Percentiles rank a stretch among this genome's conserved stretches.
Evolutionary conservation across 371 early-diverging fungal species (phyloP).

Genomic region (Quaeritorhiza haematococci): DNA sequence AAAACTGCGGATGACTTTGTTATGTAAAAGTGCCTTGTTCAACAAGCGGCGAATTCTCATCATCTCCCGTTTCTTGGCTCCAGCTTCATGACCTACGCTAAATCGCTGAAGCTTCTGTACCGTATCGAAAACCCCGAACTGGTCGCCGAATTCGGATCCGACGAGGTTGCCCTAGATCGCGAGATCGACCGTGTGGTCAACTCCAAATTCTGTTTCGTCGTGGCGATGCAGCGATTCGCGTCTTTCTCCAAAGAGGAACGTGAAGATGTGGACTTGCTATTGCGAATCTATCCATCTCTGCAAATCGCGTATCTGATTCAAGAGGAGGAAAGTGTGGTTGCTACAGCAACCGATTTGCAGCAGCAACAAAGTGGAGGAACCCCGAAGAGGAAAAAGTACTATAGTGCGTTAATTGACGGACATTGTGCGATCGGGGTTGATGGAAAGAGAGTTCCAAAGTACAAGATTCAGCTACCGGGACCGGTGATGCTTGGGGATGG

Average conservation of each 20-base stretch:
- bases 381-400: not conserved
- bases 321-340: conserved; percentile 24
- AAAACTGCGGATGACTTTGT: too few species aligned
- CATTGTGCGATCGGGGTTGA: not conserved
- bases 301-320: conserved; percentile 82
- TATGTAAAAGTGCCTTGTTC: too few species aligned
- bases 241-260: conserved; percentile 70
- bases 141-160: conserved; percentile 55
- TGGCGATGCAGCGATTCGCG: conserved; percentile 85
- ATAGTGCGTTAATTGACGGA: conserved; percentile 12
- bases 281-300: conserved; percentile 72
- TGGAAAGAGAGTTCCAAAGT: conserved; percentile 9
- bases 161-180: conserved; percentile 50
- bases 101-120: conserved; percentile 74
- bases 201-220: conserved; percentile 73
- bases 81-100: conserved; percentile 79
- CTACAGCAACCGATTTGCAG: too few species aligned
- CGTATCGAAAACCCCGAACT: conserved; percentile 79
- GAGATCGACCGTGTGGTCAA: conserved; percentile 35
- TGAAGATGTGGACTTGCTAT: conserved; percentile 72
- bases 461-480: conserved; percentile 74
- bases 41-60: too few species aligned
- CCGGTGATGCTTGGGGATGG: conserved; percentile 84
- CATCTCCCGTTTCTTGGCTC: too few species aligned
- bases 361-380: too few species aligned